Evolutionary conservation across 352 stramenopile species (phyloP).

Genomic region (Globisporangium splendens): DNA sequence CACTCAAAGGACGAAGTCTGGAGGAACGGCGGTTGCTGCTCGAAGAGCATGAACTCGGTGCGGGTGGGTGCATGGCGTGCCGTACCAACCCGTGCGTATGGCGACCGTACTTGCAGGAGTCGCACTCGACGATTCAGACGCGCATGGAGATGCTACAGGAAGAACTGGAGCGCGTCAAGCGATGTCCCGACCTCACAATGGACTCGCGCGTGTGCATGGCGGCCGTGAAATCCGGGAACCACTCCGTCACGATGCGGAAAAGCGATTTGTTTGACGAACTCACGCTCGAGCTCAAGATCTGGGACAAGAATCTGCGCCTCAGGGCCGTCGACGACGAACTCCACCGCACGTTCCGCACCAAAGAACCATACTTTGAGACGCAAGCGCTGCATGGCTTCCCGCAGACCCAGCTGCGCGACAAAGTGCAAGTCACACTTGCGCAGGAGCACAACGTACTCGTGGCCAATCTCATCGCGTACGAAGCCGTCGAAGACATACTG

Average conservation of each 20-base stretch:
- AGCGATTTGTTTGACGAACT: conserved; percentile 73
- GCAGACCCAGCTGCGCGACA: conserved; percentile 80
- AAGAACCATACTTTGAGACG: conserved; percentile 85
- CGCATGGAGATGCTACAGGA: conserved; percentile 60
- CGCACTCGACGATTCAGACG: conserved; percentile 40
- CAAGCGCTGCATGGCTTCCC: conserved; percentile 88
- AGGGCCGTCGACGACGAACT: conserved; percentile 90
- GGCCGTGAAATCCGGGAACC: conserved; percentile 51
- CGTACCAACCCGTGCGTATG: conserved; percentile 63
- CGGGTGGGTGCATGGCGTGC: conserved; percentile 80
- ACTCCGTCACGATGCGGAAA: conserved; percentile 51
- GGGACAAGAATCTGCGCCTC: conserved; percentile 66
- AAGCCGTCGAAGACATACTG: conserved; percentile 93
- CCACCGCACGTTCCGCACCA: conserved; percentile 85
- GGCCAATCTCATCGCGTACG: conserved; percentile 72
- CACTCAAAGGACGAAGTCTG: conserved; percentile 51
- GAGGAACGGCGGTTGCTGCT: conserved; percentile 60
- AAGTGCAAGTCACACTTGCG: conserved; percentile 76
- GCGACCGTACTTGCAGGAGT: conserved; percentile 60
- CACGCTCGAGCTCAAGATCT: conserved; percentile 60
- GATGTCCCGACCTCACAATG: conserved; percentile 41
- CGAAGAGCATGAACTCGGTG: conserved; percentile 69
- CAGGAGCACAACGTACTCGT: conserved; percentile 88
- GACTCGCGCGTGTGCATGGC: conserved; percentile 54
- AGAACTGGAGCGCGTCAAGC: conserved; percentile 73